Evolutionary conservation across 768 basidiomycete genomes (phyloP).

Genomic region (Strobilomyces confusus): DNA sequence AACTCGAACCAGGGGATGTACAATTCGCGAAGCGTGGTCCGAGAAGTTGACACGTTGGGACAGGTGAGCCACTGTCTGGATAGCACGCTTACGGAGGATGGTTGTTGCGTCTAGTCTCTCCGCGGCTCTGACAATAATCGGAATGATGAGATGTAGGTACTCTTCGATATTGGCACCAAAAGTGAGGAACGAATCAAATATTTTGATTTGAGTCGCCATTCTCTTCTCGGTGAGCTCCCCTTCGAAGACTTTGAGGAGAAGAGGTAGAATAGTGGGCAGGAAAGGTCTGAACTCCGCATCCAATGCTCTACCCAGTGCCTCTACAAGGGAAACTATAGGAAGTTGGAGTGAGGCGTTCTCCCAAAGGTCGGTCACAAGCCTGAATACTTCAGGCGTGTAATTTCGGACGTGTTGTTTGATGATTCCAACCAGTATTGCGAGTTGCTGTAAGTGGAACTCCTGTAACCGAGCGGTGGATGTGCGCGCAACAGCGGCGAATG

Average conservation of each 20-base stretch:
- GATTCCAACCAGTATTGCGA: constrained; percentile 91
- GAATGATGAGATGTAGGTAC: constrained; percentile 94
- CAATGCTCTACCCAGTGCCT: constrained; percentile 87
- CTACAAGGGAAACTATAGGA: constrained; percentile 88
- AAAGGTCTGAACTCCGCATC: constrained; percentile 98
- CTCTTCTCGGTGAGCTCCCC: constrained; percentile 81
- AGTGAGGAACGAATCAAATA: constrained; percentile 91
- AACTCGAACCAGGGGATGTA: constrained; percentile 91
- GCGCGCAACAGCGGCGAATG: constrained; percentile 85
- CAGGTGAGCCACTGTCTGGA: constrained; percentile 86
- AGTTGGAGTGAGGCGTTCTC: constrained; percentile 78
- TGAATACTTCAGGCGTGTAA: constrained; percentile 82
- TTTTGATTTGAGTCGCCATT: constrained; percentile 75
- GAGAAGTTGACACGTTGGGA: constrained; percentile 94
- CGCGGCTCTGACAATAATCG: constrained; percentile 88
- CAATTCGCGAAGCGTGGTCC: constrained; percentile 94
- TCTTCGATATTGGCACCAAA: constrained; percentile 98
- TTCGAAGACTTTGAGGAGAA: constrained; percentile 87
- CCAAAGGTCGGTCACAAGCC: constrained; percentile 88
- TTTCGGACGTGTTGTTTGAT: constrained; percentile 97
- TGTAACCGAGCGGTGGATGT: constrained; percentile 78
- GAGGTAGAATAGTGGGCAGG: constrained; percentile 83
- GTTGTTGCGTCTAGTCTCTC: constrained; percentile 75
- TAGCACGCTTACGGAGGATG: constrained; percentile 78
- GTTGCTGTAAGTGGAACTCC: constrained; percentile 92